These are phyloP conservation scores for Eucalyptus fibrosa DNA, from an alignment of 345 rosid species.

Conservation along the genomic window DNA sequence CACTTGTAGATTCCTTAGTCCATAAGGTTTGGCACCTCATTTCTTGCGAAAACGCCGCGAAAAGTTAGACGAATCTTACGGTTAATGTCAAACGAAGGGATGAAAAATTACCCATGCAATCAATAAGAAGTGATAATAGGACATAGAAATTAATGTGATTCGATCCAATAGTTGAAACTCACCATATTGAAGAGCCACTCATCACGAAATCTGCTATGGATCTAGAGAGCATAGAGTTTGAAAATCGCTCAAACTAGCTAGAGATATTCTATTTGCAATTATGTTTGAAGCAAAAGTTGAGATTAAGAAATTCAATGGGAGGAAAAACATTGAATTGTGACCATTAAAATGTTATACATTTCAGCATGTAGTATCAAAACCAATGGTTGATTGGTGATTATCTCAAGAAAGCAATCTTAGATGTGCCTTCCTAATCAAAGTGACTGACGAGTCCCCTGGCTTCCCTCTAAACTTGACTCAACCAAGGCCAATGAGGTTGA, in stretches of 20 bases:
- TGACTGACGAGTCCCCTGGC: background rate
- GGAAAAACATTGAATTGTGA: background rate
- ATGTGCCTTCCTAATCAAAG: background rate
- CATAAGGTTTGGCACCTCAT: background rate
- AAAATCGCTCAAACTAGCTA: background rate
- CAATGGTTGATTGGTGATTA: background rate
- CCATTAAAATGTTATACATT: background rate
- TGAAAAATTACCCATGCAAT: background rate
- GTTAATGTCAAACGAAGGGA: background rate
- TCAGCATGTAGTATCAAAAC: background rate
- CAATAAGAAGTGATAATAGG: background rate
- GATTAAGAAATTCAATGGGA: background rate
- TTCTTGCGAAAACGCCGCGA: background rate
- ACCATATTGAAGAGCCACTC: background rate
- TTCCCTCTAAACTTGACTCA: background rate
- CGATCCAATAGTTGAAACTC: background rate
- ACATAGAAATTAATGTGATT: background rate
- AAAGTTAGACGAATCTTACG: background rate
- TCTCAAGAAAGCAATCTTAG: rapidly evolving
- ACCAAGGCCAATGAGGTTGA: background rate
- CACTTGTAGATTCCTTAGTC: background rate
- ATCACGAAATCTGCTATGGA: background rate
- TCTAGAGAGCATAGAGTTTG: background rate
- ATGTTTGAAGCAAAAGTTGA: background rate
- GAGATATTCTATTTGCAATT: background rate